Percentiles rank a stretch among this genome's conserved stretches.
Conservation (phyloP, 2,329 filamentous ascomycete genomes). For the Ceratocystis smalleyi region DNA sequence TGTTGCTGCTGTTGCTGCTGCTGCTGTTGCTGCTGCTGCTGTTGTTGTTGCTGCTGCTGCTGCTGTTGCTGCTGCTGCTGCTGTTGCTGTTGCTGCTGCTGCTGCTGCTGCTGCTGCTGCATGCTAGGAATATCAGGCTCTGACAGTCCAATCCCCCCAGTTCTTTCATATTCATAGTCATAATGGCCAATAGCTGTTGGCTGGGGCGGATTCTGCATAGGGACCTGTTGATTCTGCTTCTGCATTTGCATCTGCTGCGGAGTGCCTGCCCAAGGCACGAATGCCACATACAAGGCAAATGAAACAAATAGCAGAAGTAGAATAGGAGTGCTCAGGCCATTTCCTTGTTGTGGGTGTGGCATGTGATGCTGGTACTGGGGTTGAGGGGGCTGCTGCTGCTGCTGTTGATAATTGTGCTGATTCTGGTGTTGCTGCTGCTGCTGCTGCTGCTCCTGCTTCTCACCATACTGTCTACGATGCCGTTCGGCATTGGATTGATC, state of each 20-base stretch:
- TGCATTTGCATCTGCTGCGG: constrained; percentile 8
- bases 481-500: constrained; percentile 7
- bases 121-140: constrained; percentile 6
- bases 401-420: background rate
- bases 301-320: constrained; percentile 16
- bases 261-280: constrained; percentile 15
- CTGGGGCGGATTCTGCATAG: constrained; percentile 5
- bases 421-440: constrained; percentile 4
- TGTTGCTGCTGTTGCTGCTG: background rate
- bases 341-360: constrained; percentile 11
- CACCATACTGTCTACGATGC: constrained; percentile 6
- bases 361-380: constrained; percentile 12
- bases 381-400: constrained; percentile 5
- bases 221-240: constrained; percentile 9
- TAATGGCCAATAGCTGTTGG: background rate
- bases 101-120: constrained; percentile 2
- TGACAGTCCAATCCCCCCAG: background rate
- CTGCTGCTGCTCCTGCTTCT: constrained; percentile 4
- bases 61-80: background rate
- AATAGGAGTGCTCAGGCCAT: constrained; percentile 15
- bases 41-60: constrained; percentile 3
- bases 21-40: background rate
- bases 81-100: background rate
- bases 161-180: constrained; percentile 2
- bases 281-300: constrained; percentile 17